Percentiles rank a stretch among this genome's conserved stretches.
Evolutionary conservation across 148 eudicot genomes (phyloP).

Genomic region (Hydrangea macrophylla): DNA sequence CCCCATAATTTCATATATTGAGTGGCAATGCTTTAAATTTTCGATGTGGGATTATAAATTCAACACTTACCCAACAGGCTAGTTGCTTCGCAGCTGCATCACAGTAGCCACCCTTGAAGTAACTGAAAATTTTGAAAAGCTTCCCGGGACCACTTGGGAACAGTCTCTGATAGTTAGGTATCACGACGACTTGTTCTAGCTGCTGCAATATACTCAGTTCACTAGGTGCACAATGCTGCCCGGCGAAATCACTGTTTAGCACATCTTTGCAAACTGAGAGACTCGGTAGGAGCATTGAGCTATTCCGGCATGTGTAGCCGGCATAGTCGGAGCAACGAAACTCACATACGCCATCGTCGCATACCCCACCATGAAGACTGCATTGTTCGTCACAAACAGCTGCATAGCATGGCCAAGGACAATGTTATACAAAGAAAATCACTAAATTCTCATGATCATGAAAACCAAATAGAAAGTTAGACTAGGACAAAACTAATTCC

Average conservation of each 20-base stretch:
- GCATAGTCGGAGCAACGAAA: constrained; percentile 98
- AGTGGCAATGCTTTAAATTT: too few relatives aligned
- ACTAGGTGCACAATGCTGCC: constrained; percentile 93
- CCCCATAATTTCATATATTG: too few relatives aligned
- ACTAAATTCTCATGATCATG: not conserved
- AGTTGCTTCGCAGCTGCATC: constrained; percentile 89
- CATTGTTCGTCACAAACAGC: constrained; percentile 98
- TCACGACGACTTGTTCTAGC: constrained; percentile 93
- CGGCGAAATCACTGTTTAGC: constrained; percentile 57
- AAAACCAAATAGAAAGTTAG: too few relatives aligned
- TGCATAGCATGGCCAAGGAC: constrained; percentile 33
- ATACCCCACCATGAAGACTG: constrained; percentile 98
- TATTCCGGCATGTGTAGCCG: constrained; percentile 93
- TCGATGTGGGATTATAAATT: too few relatives aligned
- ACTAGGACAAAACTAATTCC: too few relatives aligned
- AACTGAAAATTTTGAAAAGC: constrained; percentile 57
- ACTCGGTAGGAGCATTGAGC: constrained; percentile 64
- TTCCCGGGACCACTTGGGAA: constrained; percentile 80
- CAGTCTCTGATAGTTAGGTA: constrained; percentile 88
- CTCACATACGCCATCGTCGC: constrained; percentile 93
- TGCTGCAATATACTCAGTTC: constrained; percentile 82
- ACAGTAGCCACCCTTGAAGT: constrained; percentile 62
- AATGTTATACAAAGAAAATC: constrained; percentile 6
- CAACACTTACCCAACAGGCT: constrained; percentile 96
- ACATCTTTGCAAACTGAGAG: constrained; percentile 87